These are phyloP conservation scores for Paraphoma sp. DNA, from an alignment of 2,329 filamentous ascomycete species.

Conservation along the genomic window DNA sequence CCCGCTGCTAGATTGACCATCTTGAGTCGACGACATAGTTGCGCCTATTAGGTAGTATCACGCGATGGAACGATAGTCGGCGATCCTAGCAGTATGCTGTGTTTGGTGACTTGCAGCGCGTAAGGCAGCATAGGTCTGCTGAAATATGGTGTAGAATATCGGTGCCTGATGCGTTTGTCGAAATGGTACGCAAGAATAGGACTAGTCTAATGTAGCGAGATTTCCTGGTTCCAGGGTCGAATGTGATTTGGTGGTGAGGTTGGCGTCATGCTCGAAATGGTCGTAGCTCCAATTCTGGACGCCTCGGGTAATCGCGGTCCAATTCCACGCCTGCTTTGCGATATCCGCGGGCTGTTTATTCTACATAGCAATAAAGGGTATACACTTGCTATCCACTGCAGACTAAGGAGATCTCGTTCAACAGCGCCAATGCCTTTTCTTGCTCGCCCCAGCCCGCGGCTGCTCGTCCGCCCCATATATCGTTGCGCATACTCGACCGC, in stretches of 20 bases:
- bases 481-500: conserved; percentile 50
- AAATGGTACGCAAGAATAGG: too few relatives aligned
- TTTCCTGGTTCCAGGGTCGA: not conserved
- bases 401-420: not conserved
- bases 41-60: not conserved
- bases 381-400: not conserved
- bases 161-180: too few relatives aligned
- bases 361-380: too few relatives aligned
- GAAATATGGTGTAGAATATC: too few relatives aligned
- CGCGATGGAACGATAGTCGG: not conserved
- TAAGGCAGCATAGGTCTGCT: too few relatives aligned
- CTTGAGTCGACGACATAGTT: not conserved
- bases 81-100: too few relatives aligned
- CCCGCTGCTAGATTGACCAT: not conserved
- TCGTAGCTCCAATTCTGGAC: not conserved
- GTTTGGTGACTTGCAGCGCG: too few relatives aligned
- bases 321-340: not conserved
- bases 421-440: conserved; percentile 26
- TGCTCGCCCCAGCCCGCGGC: conserved; percentile 23
- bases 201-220: too few relatives aligned
- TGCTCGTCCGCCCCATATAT: conserved; percentile 31
- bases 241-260: not conserved
- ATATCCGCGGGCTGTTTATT: not conserved
- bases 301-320: conserved; percentile 25
- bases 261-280: not conserved